Evolutionary conservation across 163 green algal species (phyloP).

Genomic region (Chlorella variabilis): DNA sequence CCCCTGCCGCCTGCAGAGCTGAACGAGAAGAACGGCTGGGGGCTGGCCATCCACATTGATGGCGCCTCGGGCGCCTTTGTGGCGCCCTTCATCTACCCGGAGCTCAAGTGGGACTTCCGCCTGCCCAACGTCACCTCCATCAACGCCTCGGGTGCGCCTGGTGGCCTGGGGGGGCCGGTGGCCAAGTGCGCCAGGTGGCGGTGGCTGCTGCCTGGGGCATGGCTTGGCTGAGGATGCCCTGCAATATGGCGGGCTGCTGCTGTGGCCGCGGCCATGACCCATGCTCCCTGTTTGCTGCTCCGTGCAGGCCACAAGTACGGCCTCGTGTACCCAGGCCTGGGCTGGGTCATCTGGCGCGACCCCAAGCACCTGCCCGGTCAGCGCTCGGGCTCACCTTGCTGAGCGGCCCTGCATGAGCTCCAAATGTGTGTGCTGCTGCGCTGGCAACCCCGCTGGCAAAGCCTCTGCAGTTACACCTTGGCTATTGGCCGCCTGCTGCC

Average conservation of each 20-base stretch:
- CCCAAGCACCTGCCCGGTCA: slow-evolving; percentile 56
- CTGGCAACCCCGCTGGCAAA: no score
- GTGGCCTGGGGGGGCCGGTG: no score
- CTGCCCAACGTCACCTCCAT: slow-evolving; percentile 70
- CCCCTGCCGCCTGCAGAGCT: slow-evolving; percentile 54
- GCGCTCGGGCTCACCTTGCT: no score
- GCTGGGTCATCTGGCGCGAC: slow-evolving; percentile 69
- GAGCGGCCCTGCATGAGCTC: no score
- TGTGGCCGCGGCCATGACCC: no score
- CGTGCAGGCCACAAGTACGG: slow-evolving; percentile 13
- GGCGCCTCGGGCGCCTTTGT: slow-evolving; percentile 58
- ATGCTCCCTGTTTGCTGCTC: no score
- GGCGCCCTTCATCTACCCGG: slow-evolving; percentile 64
- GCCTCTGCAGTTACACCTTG: no score
- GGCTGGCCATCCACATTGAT: slow-evolving; percentile 66
- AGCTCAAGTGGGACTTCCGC: slow-evolving; percentile 79
- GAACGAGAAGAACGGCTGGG: slow-evolving; percentile 59
- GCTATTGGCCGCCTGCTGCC: no score
- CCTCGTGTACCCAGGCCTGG: slow-evolving; percentile 68
- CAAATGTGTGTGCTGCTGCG: slow-evolving; percentile 53
- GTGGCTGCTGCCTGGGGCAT: no score
- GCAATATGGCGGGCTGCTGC: no score
- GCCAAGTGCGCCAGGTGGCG: no score
- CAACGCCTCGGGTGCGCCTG: slow-evolving; percentile 61
- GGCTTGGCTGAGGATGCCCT: no score